phyloP scores from a whole-genome alignment of 345 rosid species.

The Boechera stricta region DNA sequence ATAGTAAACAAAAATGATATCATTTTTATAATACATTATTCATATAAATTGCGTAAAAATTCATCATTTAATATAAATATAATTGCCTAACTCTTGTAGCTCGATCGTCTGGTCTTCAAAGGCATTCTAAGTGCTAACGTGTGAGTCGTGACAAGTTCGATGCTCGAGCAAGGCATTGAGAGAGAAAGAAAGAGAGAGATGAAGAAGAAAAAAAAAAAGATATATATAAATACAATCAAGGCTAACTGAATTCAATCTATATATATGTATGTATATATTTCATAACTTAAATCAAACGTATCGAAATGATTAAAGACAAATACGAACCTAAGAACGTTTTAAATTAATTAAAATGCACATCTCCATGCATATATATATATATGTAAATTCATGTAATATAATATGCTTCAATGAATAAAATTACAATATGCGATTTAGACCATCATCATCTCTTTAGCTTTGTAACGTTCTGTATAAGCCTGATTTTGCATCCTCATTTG shows the following conservation, averaged over 20 bases:
- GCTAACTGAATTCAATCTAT: not conserved
- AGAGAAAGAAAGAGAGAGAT: no score
- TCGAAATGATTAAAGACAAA: not conserved
- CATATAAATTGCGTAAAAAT: not conserved
- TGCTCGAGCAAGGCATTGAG: no score
- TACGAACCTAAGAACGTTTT: not conserved
- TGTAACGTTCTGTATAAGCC: slow-evolving; percentile 38
- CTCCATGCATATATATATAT: slow-evolving; percentile 19
- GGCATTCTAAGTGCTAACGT: no score
- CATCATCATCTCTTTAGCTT: slow-evolving; percentile 23
- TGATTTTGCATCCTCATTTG: slow-evolving; percentile 62
- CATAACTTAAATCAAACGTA: not conserved
- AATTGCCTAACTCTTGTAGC: not conserved
- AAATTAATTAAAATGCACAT: not conserved
- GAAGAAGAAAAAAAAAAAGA: no score
- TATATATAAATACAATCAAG: no score
- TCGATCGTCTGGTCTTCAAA: no score
- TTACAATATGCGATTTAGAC: not conserved
- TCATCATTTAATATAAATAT: not conserved
- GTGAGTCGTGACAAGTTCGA: no score
- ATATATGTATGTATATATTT: not conserved
- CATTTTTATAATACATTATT: not conserved
- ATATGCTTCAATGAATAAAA: not conserved
- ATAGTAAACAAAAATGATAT: not conserved
- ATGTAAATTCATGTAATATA: not conserved